phyloP scores from a whole-genome alignment of 2,329 filamentous ascomycete genomes.

The Seiridium unicorne region DNA sequence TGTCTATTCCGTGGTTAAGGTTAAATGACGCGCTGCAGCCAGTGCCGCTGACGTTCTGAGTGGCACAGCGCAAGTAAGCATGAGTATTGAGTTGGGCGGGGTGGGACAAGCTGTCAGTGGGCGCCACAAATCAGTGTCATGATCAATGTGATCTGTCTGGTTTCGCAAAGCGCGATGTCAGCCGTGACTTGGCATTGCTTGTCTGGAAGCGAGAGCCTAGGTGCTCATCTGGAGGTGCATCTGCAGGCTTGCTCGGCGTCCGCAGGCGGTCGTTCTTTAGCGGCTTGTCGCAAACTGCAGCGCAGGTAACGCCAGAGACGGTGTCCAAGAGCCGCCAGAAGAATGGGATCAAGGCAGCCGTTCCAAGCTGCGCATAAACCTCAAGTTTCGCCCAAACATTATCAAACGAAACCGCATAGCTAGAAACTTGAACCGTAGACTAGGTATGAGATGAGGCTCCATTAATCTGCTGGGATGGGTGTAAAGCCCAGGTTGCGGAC shows the following conservation, averaged over 20 bases:
- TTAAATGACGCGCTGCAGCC: not conserved
- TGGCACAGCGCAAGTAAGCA: not conserved
- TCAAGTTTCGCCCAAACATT: conserved; percentile 2
- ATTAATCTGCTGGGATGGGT: not conserved
- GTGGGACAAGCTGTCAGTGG: not conserved
- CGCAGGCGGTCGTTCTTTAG: not conserved
- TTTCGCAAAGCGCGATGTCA: too few species aligned
- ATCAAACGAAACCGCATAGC: not conserved
- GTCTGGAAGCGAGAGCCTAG: not conserved
- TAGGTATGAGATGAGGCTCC: not conserved
- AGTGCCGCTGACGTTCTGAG: not conserved
- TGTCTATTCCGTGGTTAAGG: not conserved
- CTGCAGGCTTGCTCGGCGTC: not conserved
- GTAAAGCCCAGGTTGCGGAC: not conserved
- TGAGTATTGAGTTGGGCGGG: not conserved
- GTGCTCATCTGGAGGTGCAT: not conserved
- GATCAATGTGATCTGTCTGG: not conserved
- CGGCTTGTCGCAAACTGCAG: not conserved
- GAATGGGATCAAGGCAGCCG: not conserved
- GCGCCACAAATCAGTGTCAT: not conserved
- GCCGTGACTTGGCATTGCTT: not conserved
- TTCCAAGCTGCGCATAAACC: not conserved
- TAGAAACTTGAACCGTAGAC: not conserved
- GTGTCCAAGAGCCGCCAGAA: not conserved
- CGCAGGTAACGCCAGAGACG: too few species aligned